phyloP scores from a whole-genome alignment of 169 alveolate species.

The Perkinsus chesapeaki region DNA sequence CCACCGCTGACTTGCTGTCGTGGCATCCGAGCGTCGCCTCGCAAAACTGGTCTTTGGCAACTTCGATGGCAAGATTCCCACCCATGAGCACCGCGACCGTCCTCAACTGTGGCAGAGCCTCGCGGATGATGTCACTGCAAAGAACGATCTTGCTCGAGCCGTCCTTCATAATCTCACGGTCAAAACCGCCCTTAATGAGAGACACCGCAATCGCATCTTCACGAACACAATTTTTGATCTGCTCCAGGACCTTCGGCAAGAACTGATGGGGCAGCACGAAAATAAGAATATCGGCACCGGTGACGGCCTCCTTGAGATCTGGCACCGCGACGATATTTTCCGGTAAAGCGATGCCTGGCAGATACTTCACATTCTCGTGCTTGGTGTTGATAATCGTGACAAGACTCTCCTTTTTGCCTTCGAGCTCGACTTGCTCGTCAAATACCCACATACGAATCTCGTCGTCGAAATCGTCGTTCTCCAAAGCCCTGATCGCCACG shows the following conservation, averaged over 20 bases:
- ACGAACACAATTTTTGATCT: constrained; percentile 14
- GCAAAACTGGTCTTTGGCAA: constrained; percentile 81
- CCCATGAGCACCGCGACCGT: constrained; percentile 57
- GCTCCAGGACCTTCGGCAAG: constrained; percentile 30
- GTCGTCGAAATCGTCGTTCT: constrained; percentile 20
- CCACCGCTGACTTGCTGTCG: constrained; percentile 54
- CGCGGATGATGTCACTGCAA: constrained; percentile 49
- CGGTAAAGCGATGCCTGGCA: constrained; percentile 65
- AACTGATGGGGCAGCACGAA: constrained; percentile 71
- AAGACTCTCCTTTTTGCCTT: constrained; percentile 28
- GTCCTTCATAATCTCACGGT: constrained; percentile 42
- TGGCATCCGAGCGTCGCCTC: constrained; percentile 86
- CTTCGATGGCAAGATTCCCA: constrained; percentile 80
- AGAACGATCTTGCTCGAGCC: constrained; percentile 16
- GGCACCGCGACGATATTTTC: constrained; percentile 60
- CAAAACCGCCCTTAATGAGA: constrained; percentile 62
- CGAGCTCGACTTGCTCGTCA: constrained; percentile 60
- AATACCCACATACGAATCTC: constrained; percentile 63
- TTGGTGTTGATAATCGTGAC: constrained; percentile 61
- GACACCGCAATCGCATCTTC: constrained; percentile 52
- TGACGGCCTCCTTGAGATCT: constrained; percentile 59
- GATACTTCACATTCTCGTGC: constrained; percentile 67
- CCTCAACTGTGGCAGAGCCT: background rate
- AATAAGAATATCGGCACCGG: constrained; percentile 58
- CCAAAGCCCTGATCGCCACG: constrained; percentile 24